Base-by-base conservation (phyloP, 805 yeast genomes). In the Debaryomyces tyrocola region DNA sequence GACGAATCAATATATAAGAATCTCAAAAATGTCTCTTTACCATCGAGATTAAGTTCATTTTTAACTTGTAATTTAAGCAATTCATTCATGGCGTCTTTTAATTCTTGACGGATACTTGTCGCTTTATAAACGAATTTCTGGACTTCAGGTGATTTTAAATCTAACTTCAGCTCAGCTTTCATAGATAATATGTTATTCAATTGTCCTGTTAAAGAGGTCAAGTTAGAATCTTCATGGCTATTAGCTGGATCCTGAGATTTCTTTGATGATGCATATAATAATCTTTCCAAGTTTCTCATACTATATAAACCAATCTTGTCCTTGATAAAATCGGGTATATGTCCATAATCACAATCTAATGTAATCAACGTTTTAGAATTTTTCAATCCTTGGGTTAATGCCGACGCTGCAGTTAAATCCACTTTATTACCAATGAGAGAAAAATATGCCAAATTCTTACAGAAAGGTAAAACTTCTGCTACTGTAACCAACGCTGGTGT, bases 221-320 rank as follows among this genome's bases (percentile, higher is more conserved):
- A 49, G 11, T 43, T 18, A 6, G 53, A 50, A 8, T 49, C 48
- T 2, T 40, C 20, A 9, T 38, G 47, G 3, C 27, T 18, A 29
- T 24, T 28, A 11, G 3, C 18, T 14, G 17, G 3, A 8, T 18
- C 17, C 34, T 41, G 28, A 21, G 24, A 18, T 8, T 27, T 24
- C 41, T 18, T 47, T 35, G 18, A 17, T 10, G 44, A 37, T 36
- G 59, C 62, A 46, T 75, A 74, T 45, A 84, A 66, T 43, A 77
- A 72, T 18, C 68, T 55, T 55, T 85, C 90, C 85, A 90, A 84
- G 63, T 91, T 91, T 56, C 85, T 79, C 84, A 91, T 84, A 40
- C 94, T 79, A 55, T 86, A 83, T 37, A 87, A 75, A 1, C 95
- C 94, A 48, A 90, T 79, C 56, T 83, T 79, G 36, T 90, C 87